Base-by-base conservation (phyloP, 2,329 filamentous ascomycete genomes). In the Nemania sp. region DNA sequence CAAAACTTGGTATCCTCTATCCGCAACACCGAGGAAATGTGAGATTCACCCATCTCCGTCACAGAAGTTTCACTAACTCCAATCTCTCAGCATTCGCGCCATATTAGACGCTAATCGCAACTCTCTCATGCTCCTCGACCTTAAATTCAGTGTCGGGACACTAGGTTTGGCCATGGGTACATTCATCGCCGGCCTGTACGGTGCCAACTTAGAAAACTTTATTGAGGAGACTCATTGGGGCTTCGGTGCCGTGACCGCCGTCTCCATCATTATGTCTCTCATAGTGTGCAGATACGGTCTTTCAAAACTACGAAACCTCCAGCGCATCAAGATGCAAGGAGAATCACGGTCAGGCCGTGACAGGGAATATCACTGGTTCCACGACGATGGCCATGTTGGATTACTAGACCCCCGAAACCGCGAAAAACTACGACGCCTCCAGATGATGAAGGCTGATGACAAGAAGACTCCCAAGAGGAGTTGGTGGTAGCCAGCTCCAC, bases 191-290 rank as follows among this genome's bases (percentile, higher is more conserved):
- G 94, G 94, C n/a, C 89, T 99, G n/a, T 99, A 98, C 85, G 96
- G 96, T 74, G 98, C 98, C 94, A 99, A 99, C 83, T 84, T 99
- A 72, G 97, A 98, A 79, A 98, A 98, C 81, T 98, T 98, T 80
- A 93, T 98, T 75, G 96, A 99, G 83, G 95, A 98, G 78, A 94
- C 92, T 1, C 88, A 93, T 80, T 88, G 93, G 80, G 96, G 95
- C 11, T 98, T 99, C 79, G 86, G 86, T 54, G 88, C 88, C 62
- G 90, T 99, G 68, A 93, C 91, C 2, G 85, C 83, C 20, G 83
- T 88, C 68, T 97, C 93, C 65, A 86, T 91, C 64, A 75, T 90
- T 64, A 90, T 94, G 79, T 93, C 93, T 15, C 86, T 90, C 62
- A 74, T 94, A 8, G 92, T 97, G 59, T 95, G 92, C 82, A 87